phyloP scores from a whole-genome alignment of 768 basidiomycete species.

The Sarcomyxa edulis region DNA sequence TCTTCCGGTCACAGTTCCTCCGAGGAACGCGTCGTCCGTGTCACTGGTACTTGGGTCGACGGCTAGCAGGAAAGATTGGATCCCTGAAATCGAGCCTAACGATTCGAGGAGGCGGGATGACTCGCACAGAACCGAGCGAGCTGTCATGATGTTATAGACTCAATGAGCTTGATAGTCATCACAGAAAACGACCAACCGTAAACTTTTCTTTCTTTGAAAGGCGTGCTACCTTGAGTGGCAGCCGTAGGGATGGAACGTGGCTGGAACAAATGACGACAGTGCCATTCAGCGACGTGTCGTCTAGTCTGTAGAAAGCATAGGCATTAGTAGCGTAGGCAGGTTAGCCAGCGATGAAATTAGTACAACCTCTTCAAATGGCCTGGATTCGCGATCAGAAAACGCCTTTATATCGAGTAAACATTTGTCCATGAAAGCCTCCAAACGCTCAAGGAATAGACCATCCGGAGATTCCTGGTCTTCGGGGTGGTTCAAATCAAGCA shows the following conservation, averaged over 20 bases:
- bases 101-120: constrained; percentile 52
- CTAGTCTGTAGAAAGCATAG: constrained; percentile 32
- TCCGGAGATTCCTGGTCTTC: constrained; percentile 30
- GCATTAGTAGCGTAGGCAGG: constrained; percentile 6
- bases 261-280: constrained; percentile 53
- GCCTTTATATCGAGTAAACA: constrained; percentile 49
- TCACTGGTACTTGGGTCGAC: constrained; percentile 41
- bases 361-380: constrained; percentile 56
- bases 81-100: constrained; percentile 40
- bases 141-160: too few relatives aligned
- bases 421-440: constrained; percentile 61
- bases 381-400: constrained; percentile 56
- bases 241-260: constrained; percentile 4
- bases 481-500: constrained; percentile 28
- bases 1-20: constrained; percentile 53
- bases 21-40: constrained; percentile 52
- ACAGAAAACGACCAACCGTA: constrained; percentile 2
- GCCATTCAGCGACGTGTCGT: constrained; percentile 57
- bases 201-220: too few relatives aligned
- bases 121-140: constrained; percentile 39
- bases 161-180: constrained; percentile 9
- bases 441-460: constrained; percentile 55
- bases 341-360: constrained; percentile 13
- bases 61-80: constrained; percentile 59
- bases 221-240: too few relatives aligned